Evolutionary conservation across 495 filamentous ascomycete genomes (phyloP).

Genomic region (Penicillium pancosmium): DNA sequence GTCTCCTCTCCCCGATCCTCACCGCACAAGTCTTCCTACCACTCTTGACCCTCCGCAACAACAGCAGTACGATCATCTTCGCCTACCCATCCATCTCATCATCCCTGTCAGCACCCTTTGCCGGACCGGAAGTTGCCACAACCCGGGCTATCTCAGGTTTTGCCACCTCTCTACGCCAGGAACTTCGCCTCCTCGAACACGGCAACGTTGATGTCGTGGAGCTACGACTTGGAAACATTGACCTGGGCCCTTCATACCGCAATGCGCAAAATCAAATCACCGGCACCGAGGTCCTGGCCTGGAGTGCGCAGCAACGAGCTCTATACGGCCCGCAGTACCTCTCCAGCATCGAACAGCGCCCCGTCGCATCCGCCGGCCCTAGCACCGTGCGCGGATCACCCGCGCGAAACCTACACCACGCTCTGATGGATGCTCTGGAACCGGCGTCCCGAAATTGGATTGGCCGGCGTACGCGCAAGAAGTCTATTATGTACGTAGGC

Average conservation of each 20-base stretch:
- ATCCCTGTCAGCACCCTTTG: conserved; percentile 79
- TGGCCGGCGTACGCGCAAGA: conserved; percentile 42
- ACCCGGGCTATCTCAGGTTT: conserved; percentile 81
- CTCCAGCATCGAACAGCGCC: conserved; percentile 47
- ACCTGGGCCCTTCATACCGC: conserved; percentile 54
- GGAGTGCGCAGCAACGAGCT: conserved; percentile 58
- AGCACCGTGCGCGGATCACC: conserved; percentile 62
- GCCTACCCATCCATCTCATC: conserved; percentile 85
- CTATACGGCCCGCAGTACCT: conserved; percentile 47
- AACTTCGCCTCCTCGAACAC: conserved; percentile 58
- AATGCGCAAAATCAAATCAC: conserved; percentile 44
- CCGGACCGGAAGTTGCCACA: conserved; percentile 78
- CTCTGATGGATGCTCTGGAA: conserved; percentile 84
- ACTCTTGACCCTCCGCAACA: conserved; percentile 60
- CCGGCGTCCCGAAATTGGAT: conserved; percentile 40
- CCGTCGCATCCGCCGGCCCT: conserved; percentile 45
- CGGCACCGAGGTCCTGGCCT: conserved; percentile 65
- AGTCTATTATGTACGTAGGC: conserved; percentile 69
- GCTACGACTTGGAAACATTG: conserved; percentile 85
- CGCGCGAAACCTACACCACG: conserved; percentile 75
- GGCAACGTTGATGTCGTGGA: conserved; percentile 74
- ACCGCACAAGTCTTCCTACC: conserved; percentile 86
- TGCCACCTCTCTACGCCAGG: conserved; percentile 70
- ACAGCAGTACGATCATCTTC: conserved; percentile 67
- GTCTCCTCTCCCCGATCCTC: conserved; percentile 88